phyloP scores from a whole-genome alignment of 2,329 filamentous ascomycete species.

The Ophiostoma himal-ulmi region DNA sequence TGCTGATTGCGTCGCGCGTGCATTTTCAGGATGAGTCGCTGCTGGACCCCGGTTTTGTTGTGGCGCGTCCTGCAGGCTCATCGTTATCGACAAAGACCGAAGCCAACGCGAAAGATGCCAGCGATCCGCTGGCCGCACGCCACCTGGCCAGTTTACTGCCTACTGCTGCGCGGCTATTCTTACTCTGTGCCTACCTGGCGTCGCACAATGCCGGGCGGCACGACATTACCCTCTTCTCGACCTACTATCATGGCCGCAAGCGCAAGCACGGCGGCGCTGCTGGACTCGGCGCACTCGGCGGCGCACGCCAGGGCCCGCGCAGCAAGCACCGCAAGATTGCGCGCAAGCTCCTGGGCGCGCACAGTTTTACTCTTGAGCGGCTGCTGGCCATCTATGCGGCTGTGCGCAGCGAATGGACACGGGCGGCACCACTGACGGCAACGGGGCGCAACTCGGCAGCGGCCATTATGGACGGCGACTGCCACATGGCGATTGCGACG shows the following conservation, averaged over 20 bases:
- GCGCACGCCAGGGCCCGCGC: constrained; percentile 27
- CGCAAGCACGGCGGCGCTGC: constrained; percentile 40
- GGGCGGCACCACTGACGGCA: constrained; percentile 29
- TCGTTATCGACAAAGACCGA: background rate
- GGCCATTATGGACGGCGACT: constrained; percentile 46
- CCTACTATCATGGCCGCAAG: constrained; percentile 51
- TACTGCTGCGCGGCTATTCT: constrained; percentile 65
- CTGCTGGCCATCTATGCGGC: constrained; percentile 72
- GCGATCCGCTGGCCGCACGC: constrained; percentile 12
- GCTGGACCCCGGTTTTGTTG: constrained; percentile 58
- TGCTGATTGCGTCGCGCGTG: constrained; percentile 64
- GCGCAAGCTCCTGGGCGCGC: constrained; percentile 68
- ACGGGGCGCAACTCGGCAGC: constrained; percentile 25
- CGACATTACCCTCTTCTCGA: constrained; percentile 70
- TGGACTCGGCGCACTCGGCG: constrained; percentile 35
- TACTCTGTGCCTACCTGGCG: constrained; percentile 73
- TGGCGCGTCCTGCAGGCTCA: constrained; percentile 18
- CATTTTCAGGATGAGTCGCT: constrained; percentile 69
- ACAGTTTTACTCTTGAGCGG: constrained; percentile 70
- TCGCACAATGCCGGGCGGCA: constrained; percentile 72
- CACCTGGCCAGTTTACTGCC: constrained; percentile 55
- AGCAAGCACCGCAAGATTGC: constrained; percentile 65
- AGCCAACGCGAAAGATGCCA: constrained; percentile 32
- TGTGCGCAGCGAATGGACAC: constrained; percentile 52
- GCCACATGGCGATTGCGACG: constrained; percentile 63